These are phyloP conservation scores for Dinochytrium kinnereticum DNA, from an alignment of 371 early-diverging fungal species.

Conservation along the genomic window DNA sequence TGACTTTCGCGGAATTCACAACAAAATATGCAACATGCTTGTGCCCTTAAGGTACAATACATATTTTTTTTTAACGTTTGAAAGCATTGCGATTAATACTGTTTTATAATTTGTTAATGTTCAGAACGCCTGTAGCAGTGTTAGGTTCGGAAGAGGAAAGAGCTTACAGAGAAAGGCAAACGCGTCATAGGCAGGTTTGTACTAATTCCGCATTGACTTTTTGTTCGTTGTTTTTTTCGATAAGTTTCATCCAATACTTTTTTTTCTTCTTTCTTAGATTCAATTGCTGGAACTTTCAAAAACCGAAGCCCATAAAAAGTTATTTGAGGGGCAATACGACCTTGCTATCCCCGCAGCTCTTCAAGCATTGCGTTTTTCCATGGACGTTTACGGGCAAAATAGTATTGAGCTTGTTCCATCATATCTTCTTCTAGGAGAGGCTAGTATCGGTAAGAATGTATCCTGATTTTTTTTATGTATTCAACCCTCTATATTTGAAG, in stretches of 20 bases:
- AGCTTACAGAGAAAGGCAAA: conserved; percentile 45
- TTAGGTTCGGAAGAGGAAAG: conserved; percentile 59
- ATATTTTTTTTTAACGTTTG: not conserved
- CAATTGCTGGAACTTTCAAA: conserved; percentile 50
- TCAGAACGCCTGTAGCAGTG: conserved; percentile 49
- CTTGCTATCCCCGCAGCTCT: conserved; percentile 60
- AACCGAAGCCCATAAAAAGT: conserved; percentile 53
- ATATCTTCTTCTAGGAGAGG: conserved; percentile 57
- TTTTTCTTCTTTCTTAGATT: conserved; percentile 17
- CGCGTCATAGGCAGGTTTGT: conserved; percentile 40
- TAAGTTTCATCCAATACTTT: too few relatives aligned
- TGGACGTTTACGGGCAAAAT: conserved; percentile 51
- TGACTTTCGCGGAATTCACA: conserved; percentile 54
- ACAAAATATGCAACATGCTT: conserved; percentile 50
- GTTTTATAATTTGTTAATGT: not conserved
- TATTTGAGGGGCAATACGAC: conserved; percentile 56
- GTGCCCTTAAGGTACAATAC: conserved; percentile 43
- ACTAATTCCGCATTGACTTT: not conserved
- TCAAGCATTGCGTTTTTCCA: conserved; percentile 55
- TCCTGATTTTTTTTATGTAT: not conserved
- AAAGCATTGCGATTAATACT: not conserved
- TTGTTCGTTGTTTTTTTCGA: too few relatives aligned
- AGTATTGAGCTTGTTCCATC: conserved; percentile 53
- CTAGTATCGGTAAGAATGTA: conserved; percentile 46
- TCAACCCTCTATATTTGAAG: conserved; percentile 16